A percentile compares a stretch with the other conserved stretches of the same genome.
Evolutionary conservation across 768 basidiomycete genomes (phyloP).

Genomic region (Podaxis sp.): DNA sequence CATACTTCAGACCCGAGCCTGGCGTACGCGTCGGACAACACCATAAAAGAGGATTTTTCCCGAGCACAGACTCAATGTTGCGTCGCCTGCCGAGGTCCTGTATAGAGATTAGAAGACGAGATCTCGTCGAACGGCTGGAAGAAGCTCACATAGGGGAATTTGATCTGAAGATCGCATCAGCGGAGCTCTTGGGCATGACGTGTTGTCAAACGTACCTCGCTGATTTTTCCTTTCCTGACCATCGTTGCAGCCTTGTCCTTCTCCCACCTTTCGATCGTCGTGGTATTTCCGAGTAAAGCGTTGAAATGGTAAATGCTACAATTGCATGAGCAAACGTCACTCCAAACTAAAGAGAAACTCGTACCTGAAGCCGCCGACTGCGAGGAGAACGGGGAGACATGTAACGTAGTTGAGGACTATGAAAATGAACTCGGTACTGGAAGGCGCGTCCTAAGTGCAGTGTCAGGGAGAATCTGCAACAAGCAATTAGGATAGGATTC

Average conservation of each 20-base stretch:
- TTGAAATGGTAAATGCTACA: slow-evolving; percentile 85
- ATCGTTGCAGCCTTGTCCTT: slow-evolving; percentile 92
- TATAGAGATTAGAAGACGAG: slow-evolving; percentile 15
- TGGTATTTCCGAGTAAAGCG: slow-evolving; percentile 74
- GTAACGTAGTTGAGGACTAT: slow-evolving; percentile 86
- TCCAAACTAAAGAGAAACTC: slow-evolving; percentile 9
- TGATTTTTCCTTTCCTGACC: slow-evolving; percentile 81
- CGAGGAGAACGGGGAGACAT: slow-evolving; percentile 81
- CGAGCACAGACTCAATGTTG: slow-evolving; percentile 81
- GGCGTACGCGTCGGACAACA: slow-evolving; percentile 70
- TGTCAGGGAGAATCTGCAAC: neutral
- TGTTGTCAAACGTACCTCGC: slow-evolving; percentile 48
- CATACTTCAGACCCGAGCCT: slow-evolving; percentile 78
- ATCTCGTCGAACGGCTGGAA: neutral
- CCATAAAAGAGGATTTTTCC: slow-evolving; percentile 75
- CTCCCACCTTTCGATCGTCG: slow-evolving; percentile 98
- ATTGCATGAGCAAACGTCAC: slow-evolving; percentile 3
- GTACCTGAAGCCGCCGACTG: slow-evolving; percentile 90
- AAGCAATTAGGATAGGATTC: slow-evolving; percentile 17
- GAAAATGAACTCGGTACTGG: slow-evolving; percentile 70
- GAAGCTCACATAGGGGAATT: slow-evolving; percentile 84
- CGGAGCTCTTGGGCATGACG: neutral
- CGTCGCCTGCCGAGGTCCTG: slow-evolving; percentile 77
- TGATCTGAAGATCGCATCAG: slow-evolving; percentile 49
- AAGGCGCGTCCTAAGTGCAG: slow-evolving; percentile 60